phyloP scores from a whole-genome alignment of 306 rosid genomes.

The Cucurbita argyrosperma region DNA sequence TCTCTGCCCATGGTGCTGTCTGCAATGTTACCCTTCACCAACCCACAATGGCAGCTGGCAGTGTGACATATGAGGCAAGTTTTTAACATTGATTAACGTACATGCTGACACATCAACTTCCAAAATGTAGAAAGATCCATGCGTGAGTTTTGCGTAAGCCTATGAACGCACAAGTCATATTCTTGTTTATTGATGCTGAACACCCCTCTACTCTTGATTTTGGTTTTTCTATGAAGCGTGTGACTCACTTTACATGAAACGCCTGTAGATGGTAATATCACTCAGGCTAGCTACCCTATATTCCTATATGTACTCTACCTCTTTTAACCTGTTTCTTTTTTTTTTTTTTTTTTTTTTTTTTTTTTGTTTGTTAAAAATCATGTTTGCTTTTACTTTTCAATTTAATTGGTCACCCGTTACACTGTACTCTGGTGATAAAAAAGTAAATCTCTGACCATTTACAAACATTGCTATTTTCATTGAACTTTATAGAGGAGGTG shows the following conservation, averaged over 20 bases:
- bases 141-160: neutral
- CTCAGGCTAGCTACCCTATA: neutral
- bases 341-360: neutral
- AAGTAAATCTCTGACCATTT: neutral
- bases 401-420: neutral
- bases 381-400: neutral
- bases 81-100: neutral
- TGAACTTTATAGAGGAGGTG: neutral
- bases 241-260: no score
- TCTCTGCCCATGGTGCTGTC: constrained; percentile 69
- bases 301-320: neutral
- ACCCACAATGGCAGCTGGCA: constrained; percentile 60
- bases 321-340: neutral
- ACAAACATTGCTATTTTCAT: neutral
- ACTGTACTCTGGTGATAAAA: neutral
- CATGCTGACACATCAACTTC: neutral
- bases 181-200: neutral
- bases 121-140: neutral
- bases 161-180: neutral
- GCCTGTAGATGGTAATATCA: neutral
- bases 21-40: constrained; percentile 68
- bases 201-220: neutral
- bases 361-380: neutral
- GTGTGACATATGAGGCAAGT: constrained; percentile 53
- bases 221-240: neutral